Percentiles rank a stretch among this genome's conserved stretches.
phyloP scores from a whole-genome alignment of 192 early-diverging fungal species.

The Backusella tarrabulga region DNA sequence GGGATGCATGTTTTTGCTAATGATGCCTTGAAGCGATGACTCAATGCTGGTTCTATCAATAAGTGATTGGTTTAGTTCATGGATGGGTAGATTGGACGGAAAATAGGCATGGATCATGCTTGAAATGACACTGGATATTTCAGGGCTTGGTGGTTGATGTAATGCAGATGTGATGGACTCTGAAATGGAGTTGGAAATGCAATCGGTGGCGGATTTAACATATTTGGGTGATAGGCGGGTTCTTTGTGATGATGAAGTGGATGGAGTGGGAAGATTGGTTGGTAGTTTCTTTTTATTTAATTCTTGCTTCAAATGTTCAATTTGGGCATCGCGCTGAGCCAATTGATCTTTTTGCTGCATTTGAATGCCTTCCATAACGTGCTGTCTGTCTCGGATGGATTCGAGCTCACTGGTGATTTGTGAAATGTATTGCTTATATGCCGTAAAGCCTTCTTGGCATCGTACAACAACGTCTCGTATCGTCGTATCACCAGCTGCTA shows the following conservation, averaged over 20 bases:
- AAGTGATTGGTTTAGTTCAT: not conserved
- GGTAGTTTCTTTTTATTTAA: not conserved
- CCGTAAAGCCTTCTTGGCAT: constrained; percentile 13
- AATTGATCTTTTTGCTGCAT: not conserved
- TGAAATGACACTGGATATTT: not conserved
- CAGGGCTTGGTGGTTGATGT: not conserved
- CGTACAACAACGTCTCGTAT: constrained; percentile 25
- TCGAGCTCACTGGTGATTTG: not conserved
- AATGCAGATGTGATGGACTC: not conserved
- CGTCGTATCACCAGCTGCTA: not conserved
- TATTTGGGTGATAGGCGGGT: not conserved
- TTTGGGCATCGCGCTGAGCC: not conserved
- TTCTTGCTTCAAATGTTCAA: constrained; percentile 9
- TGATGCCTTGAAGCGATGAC: not conserved
- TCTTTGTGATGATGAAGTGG: not conserved
- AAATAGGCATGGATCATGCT: not conserved
- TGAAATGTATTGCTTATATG: not conserved
- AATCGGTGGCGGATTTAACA: not conserved
- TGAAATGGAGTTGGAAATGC: not conserved
- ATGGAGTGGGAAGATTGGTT: not conserved
- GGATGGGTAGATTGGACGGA: not conserved
- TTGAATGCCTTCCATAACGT: not conserved
- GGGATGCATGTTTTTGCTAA: not conserved
- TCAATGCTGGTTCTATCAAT: not conserved
- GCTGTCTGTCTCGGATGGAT: not conserved